Evolutionary conservation across 2,329 filamentous ascomycete genomes (phyloP), one percentile per base, ranked within the genome.

Genomic region (Elsinoe arachidis): DNA sequence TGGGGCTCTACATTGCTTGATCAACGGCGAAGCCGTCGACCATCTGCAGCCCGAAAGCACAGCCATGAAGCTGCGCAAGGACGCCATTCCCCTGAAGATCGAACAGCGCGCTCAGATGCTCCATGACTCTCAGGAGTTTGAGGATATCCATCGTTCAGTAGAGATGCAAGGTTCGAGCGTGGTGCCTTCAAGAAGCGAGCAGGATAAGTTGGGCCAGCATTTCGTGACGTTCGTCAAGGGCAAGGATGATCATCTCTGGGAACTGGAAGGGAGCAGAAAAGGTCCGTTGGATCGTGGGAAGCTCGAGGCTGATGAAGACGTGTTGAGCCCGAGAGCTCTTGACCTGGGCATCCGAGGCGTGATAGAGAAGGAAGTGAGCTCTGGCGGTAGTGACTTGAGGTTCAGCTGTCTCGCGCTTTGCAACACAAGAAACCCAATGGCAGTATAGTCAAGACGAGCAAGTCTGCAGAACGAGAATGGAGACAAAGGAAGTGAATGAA

Each of bases 1-100:
- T 59, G 80, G 76, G 1, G 66, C 83, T 1, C 67, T 83, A 2
- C 81, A 84, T 64, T 73, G 73, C 59, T 62, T 82, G 19, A 70
- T 74, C 49, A 84, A 83, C 63, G 74, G 77, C 14, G 67, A 71
- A 2, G 74, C 73, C 2, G 66, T 67, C 19, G 64, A 71, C 12
- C 72, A 73, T 59, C 72, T 83, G 58, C 58, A 60, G 2, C 67
- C 72, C 0, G 74, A 66, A 2, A 78, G 76, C 1, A 66, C 69
- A 1, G 66, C 82, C 2, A 75, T 73, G n/a, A 64, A 64, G 12
- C 69, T 83, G 3, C 65, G 74, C n/a, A 65, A 71, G 14, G 64
- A 70, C 3, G 74, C 76, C 0, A 63, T 78, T 9, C 73, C 73
- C 0, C 72, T 80, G 33, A 64, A 65, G 5, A 74, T 75, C 6